phyloP scores from a whole-genome alignment of 1,139 yeast genomes.

The Yamadazyma pseudoaaseri region DNA sequence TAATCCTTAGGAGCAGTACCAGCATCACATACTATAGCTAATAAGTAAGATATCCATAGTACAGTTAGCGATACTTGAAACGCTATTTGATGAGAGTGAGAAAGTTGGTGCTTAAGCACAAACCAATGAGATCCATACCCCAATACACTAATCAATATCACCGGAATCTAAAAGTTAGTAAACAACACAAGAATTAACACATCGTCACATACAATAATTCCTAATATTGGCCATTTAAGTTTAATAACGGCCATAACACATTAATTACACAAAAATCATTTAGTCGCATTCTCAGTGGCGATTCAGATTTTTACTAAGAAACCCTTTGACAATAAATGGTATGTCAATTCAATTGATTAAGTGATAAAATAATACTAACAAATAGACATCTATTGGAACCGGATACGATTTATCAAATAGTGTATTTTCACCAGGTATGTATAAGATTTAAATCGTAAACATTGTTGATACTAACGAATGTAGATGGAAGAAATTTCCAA shows the following conservation, averaged over 20 bases:
- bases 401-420: slow-evolving; percentile 96
- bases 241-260: slow-evolving; percentile 29
- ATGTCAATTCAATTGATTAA: slow-evolving; percentile 6
- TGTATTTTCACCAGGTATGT: slow-evolving; percentile 56
- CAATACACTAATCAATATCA: slow-evolving; percentile 53
- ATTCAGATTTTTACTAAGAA: slow-evolving; percentile 1
- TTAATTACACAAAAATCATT: slow-evolving; percentile 4
- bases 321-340: slow-evolving; percentile 9
- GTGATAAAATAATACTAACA: slow-evolving; percentile 16
- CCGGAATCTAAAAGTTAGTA: slow-evolving; percentile 56
- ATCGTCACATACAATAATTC: slow-evolving; percentile 45
- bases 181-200: background rate
- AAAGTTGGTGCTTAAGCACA: slow-evolving; percentile 48
- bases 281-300: slow-evolving; percentile 13
- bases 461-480: too few species aligned
- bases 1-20: slow-evolving; percentile 53
- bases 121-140: slow-evolving; percentile 68
- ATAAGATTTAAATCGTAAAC: too few species aligned
- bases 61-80: slow-evolving; percentile 51
- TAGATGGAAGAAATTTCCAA: slow-evolving; percentile 95
- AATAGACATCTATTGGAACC: slow-evolving; percentile 83
- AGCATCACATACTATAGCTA: slow-evolving; percentile 58
- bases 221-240: slow-evolving; percentile 53
- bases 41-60: slow-evolving; percentile 70
- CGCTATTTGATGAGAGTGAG: slow-evolving; percentile 38